These are phyloP conservation scores for Aspergillus steynii DNA, from an alignment of 495 filamentous ascomycete genomes.

Conservation along the genomic window DNA sequence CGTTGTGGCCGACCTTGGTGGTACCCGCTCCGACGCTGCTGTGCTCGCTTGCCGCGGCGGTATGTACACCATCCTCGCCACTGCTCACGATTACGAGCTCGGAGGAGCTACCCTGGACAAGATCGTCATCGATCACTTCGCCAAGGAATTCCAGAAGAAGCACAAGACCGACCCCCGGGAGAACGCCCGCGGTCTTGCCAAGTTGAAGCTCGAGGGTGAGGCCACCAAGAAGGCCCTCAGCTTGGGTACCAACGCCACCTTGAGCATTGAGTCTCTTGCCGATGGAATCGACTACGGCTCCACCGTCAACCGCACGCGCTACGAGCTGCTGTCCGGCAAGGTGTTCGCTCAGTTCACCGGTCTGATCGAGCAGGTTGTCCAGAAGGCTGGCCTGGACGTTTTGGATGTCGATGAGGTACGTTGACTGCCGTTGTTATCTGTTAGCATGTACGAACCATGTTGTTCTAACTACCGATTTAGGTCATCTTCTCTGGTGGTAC, in stretches of 20 bases:
- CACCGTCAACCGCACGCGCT: conserved; percentile 89
- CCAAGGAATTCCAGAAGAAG: conserved; percentile 98
- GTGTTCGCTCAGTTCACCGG: conserved; percentile 84
- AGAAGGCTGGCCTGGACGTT: conserved; percentile 90
- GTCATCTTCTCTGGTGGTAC: conserved; percentile 91
- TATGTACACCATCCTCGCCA: conserved; percentile 94
- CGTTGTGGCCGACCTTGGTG: conserved; percentile 91
- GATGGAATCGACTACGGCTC: conserved; percentile 88
- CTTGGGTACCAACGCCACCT: conserved; percentile 80
- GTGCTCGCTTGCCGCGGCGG: conserved; percentile 88
- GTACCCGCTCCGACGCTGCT: conserved; percentile 87
- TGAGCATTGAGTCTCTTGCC: conserved; percentile 85
- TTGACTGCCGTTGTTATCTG: neutral
- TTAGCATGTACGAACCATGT: neutral
- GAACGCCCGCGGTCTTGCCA: conserved; percentile 78
- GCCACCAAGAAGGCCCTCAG: conserved; percentile 85
- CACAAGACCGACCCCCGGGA: conserved; percentile 83
- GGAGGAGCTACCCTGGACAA: conserved; percentile 80
- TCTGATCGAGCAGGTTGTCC: conserved; percentile 77
- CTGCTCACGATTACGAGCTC: conserved; percentile 91
- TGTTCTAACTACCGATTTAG: conserved; percentile 22
- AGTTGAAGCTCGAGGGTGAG: conserved; percentile 90
- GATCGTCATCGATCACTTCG: conserved; percentile 90
- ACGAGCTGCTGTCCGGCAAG: conserved; percentile 83
- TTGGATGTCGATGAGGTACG: conserved; percentile 84